Evolutionary conservation across 768 basidiomycete species (phyloP).

Genomic region (Leccinum variicolor): DNA sequence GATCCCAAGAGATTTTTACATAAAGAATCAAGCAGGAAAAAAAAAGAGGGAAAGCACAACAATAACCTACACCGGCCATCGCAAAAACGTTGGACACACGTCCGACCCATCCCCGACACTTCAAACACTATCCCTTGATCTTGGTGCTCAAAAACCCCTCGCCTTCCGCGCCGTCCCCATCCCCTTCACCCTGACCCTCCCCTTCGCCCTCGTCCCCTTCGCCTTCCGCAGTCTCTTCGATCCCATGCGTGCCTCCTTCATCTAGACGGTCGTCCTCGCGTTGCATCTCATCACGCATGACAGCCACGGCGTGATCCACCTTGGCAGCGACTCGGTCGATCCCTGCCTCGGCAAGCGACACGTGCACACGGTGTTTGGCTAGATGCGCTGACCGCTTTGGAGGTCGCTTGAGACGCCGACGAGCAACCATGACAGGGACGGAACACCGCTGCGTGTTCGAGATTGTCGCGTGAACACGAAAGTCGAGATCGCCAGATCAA

Average conservation of each 20-base stretch:
- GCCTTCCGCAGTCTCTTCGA: constrained; percentile 23
- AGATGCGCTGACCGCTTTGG: constrained; percentile 79
- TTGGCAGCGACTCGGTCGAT: constrained; percentile 86
- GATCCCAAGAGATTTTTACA: neutral
- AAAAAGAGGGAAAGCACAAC: neutral
- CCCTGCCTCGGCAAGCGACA: constrained; percentile 79
- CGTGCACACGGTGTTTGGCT: constrained; percentile 74
- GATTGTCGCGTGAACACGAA: neutral
- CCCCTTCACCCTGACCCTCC: constrained; percentile 13
- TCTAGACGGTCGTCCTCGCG: constrained; percentile 51
- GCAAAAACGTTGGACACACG: neutral
- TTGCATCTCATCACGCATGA: constrained; percentile 74
- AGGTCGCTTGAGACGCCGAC: constrained; percentile 85
- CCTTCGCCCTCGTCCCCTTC: constrained; percentile 27
- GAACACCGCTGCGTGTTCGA: constrained; percentile 69
- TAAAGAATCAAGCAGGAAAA: neutral
- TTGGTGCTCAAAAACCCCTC: constrained; percentile 30
- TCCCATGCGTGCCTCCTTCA: constrained; percentile 11
- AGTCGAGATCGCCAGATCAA: neutral
- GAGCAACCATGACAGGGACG: constrained; percentile 95
- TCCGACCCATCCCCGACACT: neutral
- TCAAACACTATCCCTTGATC: constrained; percentile 12
- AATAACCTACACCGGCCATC: neutral
- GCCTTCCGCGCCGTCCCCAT: constrained; percentile 27
- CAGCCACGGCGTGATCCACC: constrained; percentile 82